phyloP scores from a whole-genome alignment of 2,329 filamentous ascomycete genomes.

The Pseudogymnoascus sp. region DNA sequence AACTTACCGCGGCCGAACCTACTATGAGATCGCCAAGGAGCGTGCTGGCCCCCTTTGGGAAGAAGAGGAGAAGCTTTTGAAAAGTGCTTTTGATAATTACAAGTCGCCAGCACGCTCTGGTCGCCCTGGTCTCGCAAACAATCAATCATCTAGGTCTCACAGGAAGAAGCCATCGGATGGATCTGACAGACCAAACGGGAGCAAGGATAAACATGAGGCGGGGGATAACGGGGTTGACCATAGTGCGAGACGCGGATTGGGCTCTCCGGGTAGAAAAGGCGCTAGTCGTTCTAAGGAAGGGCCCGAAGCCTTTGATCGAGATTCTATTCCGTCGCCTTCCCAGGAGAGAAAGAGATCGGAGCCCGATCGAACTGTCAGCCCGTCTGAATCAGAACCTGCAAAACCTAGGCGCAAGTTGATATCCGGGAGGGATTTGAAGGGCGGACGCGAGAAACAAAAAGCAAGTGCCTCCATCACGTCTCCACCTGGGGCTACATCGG shows the following conservation, averaged over 20 bases:
- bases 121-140: neutral
- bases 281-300: neutral
- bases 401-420: slow-evolving; percentile 57
- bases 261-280: neutral
- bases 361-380: slow-evolving; percentile 20
- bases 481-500: neutral
- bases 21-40: slow-evolving; percentile 77
- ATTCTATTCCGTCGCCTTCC: neutral
- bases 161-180: neutral
- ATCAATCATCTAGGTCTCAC: neutral
- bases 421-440: slow-evolving; percentile 53
- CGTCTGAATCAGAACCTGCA: slow-evolving; percentile 29
- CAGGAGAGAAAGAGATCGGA: neutral
- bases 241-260: neutral
- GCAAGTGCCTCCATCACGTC: slow-evolving; percentile 45
- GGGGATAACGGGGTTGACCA: neutral
- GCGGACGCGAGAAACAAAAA: slow-evolving; percentile 43
- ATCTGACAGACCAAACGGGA: neutral
- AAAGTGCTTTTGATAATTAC: slow-evolving; percentile 62
- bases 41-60: slow-evolving; percentile 83
- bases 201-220: neutral
- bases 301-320: neutral
- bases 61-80: slow-evolving; percentile 74
- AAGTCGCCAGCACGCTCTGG: slow-evolving; percentile 24
- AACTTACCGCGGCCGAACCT: slow-evolving; percentile 65